These are phyloP conservation scores for Phytophthora litchii DNA, from an alignment of 352 stramenopile genomes.

Conservation along the genomic window DNA sequence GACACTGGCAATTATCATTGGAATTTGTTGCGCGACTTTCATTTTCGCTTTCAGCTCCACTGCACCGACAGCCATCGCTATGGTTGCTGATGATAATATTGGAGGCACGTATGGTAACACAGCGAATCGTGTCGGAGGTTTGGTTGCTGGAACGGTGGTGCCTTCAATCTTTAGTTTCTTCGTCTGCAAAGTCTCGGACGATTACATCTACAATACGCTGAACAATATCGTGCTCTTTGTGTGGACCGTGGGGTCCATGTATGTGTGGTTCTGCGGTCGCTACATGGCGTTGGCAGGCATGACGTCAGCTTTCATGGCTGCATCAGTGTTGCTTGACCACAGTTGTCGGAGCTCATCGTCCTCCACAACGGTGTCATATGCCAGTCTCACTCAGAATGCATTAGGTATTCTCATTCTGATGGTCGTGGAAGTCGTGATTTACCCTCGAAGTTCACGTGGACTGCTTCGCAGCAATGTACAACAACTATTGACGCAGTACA, in stretches of 20 bases:
- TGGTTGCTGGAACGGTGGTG: slow-evolving; percentile 76
- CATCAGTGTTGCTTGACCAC: slow-evolving; percentile 64
- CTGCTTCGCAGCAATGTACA: slow-evolving; percentile 70
- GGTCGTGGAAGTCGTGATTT: slow-evolving; percentile 61
- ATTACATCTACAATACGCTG: slow-evolving; percentile 57
- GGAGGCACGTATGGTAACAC: slow-evolving; percentile 73
- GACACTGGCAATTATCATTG: slow-evolving; percentile 65
- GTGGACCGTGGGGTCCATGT: slow-evolving; percentile 76
- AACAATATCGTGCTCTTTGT: slow-evolving; percentile 74
- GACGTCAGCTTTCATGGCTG: slow-evolving; percentile 73
- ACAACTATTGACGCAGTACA: slow-evolving; percentile 52
- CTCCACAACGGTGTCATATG: slow-evolving; percentile 58
- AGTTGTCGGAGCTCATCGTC: slow-evolving; percentile 39
- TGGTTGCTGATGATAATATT: slow-evolving; percentile 72
- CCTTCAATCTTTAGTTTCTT: slow-evolving; percentile 83
- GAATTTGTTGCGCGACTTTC: slow-evolving; percentile 69
- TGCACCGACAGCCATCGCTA: slow-evolving; percentile 67
- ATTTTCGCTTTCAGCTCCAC: slow-evolving; percentile 77
- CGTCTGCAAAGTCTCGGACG: slow-evolving; percentile 58
- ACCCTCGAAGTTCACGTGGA: slow-evolving; percentile 54
- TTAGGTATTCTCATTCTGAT: slow-evolving; percentile 76
- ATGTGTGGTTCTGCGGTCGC: slow-evolving; percentile 66
- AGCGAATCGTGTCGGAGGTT: slow-evolving; percentile 59
- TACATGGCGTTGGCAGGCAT: slow-evolving; percentile 66
- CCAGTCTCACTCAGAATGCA: slow-evolving; percentile 70